Base-by-base conservation (phyloP, 2,329 filamentous ascomycete species). In the Orbilia brochopaga region DNA sequence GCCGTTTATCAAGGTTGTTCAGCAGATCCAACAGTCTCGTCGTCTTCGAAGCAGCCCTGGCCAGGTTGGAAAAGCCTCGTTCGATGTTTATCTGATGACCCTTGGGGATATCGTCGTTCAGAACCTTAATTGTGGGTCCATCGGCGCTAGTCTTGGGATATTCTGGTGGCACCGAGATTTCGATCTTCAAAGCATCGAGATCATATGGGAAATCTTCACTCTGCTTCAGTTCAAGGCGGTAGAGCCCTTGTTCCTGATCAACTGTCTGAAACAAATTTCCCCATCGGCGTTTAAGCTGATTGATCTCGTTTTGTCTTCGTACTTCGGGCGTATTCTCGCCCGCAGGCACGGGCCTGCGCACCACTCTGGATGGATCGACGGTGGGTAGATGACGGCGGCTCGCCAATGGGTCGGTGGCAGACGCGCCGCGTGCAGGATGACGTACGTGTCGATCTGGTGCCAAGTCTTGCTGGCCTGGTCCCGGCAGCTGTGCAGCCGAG, bases 31-130 rank as follows among this genome's bases (percentile, higher is more conserved):
- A 64, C n/a, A 75, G 55, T 35, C 69, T 73, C 30, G 74, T 75
- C 10, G 62, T 69, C 24, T 63, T 52, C 10, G 56, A 61, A 15
- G 63, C 58, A 19, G 64, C 56, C 56, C 30, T 74, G 15, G 27
- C 62, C 37, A 73, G 48, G 42, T 51, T 74, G 13, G 57, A 52
- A 59, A 75, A 75, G 0, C 74, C 74, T 53, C 59, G 44, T 62
- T 75, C 72, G 35, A 75, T 74, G 59, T 75, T 75, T 15, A 72
- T 53, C 27, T 69, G 62, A 53, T 73, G 73, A 2, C 74, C 73
- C 15, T 69, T 50, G 5, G 74, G 74, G 27, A 75, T 74, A 59
- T 75, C 73, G 15, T 73, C 64, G 37, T 75, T 75, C 2, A 75
- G 57, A 4, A 75, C 74, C 35, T 65, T 66, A 37, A 75, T 63